Evolutionary conservation across 768 basidiomycete genomes (phyloP).

Genomic region (Boletus reticulatus): DNA sequence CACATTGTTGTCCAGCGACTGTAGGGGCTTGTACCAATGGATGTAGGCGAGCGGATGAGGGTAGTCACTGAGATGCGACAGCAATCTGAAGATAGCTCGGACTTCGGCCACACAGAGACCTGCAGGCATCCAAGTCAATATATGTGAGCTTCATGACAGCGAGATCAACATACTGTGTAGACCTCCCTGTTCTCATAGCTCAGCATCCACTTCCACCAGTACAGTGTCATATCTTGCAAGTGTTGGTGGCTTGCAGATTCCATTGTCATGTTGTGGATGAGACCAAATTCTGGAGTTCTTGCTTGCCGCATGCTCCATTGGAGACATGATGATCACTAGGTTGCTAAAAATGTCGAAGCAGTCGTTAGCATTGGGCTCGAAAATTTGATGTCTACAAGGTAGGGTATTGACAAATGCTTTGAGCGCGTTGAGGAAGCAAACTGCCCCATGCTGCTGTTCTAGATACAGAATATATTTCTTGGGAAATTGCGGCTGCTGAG

Average conservation of each 20-base stretch:
- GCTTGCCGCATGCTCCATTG: too few relatives aligned
- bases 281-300: too few relatives aligned
- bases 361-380: not conserved
- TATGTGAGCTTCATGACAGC: too few relatives aligned
- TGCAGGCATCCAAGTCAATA: not conserved
- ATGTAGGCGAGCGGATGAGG: constrained; percentile 21
- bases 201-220: too few relatives aligned
- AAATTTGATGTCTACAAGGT: not conserved
- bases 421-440: not conserved
- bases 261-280: too few relatives aligned
- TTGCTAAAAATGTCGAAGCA: not conserved
- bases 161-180: too few relatives aligned
- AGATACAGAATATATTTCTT: not conserved
- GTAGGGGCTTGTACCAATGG: not conserved
- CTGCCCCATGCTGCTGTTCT: not conserved
- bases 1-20: not conserved
- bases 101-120: constrained; percentile 23
- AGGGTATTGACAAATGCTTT: not conserved
- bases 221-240: too few relatives aligned
- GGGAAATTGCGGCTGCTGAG: not conserved
- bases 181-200: too few relatives aligned
- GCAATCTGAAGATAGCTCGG: constrained; percentile 26
- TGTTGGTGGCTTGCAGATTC: too few relatives aligned
- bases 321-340: too few relatives aligned
- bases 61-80: constrained; percentile 2